Evolutionary conservation across 2,329 filamentous ascomycete genomes (phyloP).

Genomic region (Ambrosiella beaveri): DNA sequence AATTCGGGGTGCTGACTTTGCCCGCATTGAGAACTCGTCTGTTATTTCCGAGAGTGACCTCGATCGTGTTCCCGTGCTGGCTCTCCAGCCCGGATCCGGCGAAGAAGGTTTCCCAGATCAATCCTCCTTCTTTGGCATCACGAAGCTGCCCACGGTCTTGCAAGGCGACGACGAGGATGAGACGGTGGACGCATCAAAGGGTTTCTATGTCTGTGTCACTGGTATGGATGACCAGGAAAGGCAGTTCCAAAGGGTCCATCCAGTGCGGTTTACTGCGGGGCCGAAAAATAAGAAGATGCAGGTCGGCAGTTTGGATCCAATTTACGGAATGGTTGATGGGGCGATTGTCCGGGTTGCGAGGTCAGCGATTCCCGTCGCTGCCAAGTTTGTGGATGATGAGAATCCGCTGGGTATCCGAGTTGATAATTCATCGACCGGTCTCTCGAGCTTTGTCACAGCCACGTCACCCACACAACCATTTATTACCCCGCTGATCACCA

Average conservation of each 20-base stretch:
- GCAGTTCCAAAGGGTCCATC: constrained; percentile 10
- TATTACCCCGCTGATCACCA: neutral
- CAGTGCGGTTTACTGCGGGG: constrained; percentile 2
- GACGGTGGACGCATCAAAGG: neutral
- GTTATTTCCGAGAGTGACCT: neutral
- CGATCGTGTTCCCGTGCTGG: neutral
- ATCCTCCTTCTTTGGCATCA: constrained; percentile 5
- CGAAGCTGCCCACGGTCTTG: constrained; percentile 1
- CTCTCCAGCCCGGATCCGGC: constrained; percentile 6
- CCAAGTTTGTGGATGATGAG: neutral
- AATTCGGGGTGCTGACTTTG: constrained; percentile 5
- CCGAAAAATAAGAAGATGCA: neutral
- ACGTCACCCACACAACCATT: neutral
- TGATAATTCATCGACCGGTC: neutral
- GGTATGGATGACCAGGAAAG: constrained; percentile 5
- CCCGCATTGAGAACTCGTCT: constrained; percentile 2
- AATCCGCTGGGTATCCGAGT: neutral
- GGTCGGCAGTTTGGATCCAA: constrained; percentile 6
- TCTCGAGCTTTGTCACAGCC: neutral
- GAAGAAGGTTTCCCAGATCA: constrained; percentile 5
- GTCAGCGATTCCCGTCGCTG: neutral
- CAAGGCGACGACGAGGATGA: neutral
- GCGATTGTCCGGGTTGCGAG: neutral
- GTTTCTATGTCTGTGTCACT: constrained; percentile 11
- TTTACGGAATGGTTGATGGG: constrained; percentile 6